Base-by-base conservation (phyloP, 202 grass and related monocot species). In the Brachypodium distachyon region DNA sequence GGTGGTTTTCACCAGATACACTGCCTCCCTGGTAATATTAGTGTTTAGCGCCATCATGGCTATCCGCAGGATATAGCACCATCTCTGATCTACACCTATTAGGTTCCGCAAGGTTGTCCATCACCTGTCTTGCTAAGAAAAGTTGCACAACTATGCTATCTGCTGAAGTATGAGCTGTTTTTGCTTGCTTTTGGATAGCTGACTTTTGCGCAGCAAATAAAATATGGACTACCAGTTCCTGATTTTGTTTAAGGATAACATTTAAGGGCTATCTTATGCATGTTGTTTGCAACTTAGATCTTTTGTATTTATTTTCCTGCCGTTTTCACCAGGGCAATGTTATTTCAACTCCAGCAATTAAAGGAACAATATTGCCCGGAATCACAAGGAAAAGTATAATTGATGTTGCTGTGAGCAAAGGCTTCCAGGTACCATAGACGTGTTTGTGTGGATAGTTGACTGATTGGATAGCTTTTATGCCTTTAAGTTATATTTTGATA, bases 361-460 rank as follows among this genome's bases (percentile, higher is more conserved):
- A 83, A 81, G 95, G 95, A 88, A 98, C 95, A 73, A 95, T 98
- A 85, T 84, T 98, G 71, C 95, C 95, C 28, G 95, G 95, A 52
- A 95, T 98, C 59, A 98, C 95, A 59, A 88, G 95, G 73, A 98
- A 95, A 92, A 95, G 89, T 82, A 98, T 98, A 77, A 92, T 98
- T 62, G 95, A 98, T 52, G 89, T 95, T 82, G 91, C 94, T 55
- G 44, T 72, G 25, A 92, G 82, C 72, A 90, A 92, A 78, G 91
- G 86, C 5, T 97, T 89, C 79, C 44, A 92, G 86, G 94, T 94
- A 89, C 41, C 58, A 76, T 57, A n/a, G n/a, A n/a, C n/a, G n/a
- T n/a, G n/a, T n/a, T n/a, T 41, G 12, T 33, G 6, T 46, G 72
- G 76, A 25, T 38, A 77, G 31, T 58, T 58, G 2, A 37, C 11